Evolutionary conservation across 139 green algal genomes (phyloP).

Genomic region (Coelastrella sp.): DNA sequence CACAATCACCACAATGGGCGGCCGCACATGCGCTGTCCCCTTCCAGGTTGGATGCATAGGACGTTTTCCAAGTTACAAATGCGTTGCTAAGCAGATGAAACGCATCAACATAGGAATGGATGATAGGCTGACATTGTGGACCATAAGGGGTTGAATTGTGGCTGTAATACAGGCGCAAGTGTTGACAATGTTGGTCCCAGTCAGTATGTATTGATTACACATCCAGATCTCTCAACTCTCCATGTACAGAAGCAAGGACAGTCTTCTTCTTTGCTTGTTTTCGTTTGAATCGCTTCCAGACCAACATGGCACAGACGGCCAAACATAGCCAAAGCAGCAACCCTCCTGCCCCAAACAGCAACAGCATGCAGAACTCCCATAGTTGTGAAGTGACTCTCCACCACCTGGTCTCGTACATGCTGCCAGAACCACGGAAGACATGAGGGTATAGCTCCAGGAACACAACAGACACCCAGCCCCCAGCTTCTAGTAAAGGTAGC

Average conservation of each 20-base stretch:
- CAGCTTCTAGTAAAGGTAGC: constrained; percentile 65
- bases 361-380: constrained; percentile 69
- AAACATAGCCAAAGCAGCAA: constrained; percentile 1
- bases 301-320: not conserved
- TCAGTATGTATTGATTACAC: constrained; percentile 34
- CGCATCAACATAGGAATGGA: too few relatives aligned
- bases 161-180: too few relatives aligned
- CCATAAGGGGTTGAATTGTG: too few relatives aligned
- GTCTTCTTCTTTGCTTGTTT: constrained; percentile 12
- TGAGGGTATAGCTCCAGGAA: constrained; percentile 73
- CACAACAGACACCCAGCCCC: constrained; percentile 74
- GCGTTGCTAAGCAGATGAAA: too few relatives aligned
- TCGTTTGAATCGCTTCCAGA: not conserved
- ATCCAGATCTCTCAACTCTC: constrained; percentile 36
- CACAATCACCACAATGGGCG: too few relatives aligned
- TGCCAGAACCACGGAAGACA: not conserved
- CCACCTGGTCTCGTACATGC: constrained; percentile 74
- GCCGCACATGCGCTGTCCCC: too few relatives aligned
- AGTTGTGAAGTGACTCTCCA: constrained; percentile 60
- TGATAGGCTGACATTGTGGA: too few relatives aligned
- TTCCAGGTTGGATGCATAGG: too few relatives aligned
- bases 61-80: too few relatives aligned
- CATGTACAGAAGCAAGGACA: not conserved
- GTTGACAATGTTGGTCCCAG: too few relatives aligned
- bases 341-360: constrained; percentile 24